These are phyloP conservation scores for Penicillium manginii DNA, from an alignment of 495 filamentous ascomycete species.

Conservation along the genomic window DNA sequence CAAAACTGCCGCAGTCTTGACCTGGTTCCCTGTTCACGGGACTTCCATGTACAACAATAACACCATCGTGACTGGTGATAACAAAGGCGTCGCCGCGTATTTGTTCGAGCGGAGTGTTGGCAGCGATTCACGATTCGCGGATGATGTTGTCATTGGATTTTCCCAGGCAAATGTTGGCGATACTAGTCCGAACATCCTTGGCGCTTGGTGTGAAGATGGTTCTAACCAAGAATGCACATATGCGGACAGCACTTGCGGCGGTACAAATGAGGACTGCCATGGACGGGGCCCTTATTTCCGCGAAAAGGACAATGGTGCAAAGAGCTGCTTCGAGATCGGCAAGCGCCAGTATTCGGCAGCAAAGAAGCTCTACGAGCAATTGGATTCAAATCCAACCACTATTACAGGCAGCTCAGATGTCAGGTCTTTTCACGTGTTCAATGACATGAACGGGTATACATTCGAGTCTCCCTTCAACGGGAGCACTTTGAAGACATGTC, in stretches of 20 bases:
- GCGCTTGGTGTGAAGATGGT: constrained; percentile 80
- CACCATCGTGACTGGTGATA: constrained; percentile 88
- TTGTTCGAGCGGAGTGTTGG: constrained; percentile 76
- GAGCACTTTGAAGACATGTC: constrained; percentile 72
- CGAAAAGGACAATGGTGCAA: constrained; percentile 67
- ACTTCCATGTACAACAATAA: constrained; percentile 94
- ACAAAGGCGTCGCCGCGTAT: constrained; percentile 92
- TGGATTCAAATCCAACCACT: constrained; percentile 49
- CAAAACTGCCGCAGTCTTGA: constrained; percentile 77
- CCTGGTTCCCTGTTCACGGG: constrained; percentile 94
- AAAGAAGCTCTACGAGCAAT: constrained; percentile 60
- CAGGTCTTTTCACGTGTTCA: constrained; percentile 72
- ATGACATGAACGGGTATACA: constrained; percentile 73
- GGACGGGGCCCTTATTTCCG: constrained; percentile 83
- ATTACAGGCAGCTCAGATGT: constrained; percentile 61
- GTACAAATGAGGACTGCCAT: constrained; percentile 76
- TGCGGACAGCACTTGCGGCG: constrained; percentile 78
- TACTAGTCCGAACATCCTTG: constrained; percentile 85
- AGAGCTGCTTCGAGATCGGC: constrained; percentile 76
- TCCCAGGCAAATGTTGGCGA: constrained; percentile 95
- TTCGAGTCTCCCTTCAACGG: constrained; percentile 78
- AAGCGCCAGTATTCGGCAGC: constrained; percentile 67
- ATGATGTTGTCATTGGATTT: constrained; percentile 89
- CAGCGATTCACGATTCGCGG: constrained; percentile 52
- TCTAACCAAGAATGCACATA: constrained; percentile 68